Conservation (phyloP, 2,329 filamentous ascomycete genomes). For the Fusarium pseudograminearum region DNA sequence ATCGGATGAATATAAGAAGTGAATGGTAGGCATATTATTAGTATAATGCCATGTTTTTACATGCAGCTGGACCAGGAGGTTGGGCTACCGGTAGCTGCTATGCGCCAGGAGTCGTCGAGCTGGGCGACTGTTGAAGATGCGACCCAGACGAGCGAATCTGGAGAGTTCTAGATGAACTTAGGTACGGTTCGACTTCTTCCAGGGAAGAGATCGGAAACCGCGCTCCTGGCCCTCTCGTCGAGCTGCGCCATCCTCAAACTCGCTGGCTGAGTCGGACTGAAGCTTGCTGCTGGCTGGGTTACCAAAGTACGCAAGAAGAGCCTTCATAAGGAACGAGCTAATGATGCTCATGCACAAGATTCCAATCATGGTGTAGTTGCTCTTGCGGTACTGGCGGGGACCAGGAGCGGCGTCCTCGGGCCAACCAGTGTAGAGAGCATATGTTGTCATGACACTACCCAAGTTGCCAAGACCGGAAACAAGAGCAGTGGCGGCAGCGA, state of each 20-base stretch:
- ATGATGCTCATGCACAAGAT: constrained; percentile 84
- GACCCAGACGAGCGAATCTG: constrained; percentile 17
- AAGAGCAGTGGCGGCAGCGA: constrained; percentile 85
- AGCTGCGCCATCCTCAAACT: constrained; percentile 71
- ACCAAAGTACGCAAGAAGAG: constrained; percentile 70
- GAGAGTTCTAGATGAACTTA: constrained; percentile 29
- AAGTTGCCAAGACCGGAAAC: constrained; percentile 90
- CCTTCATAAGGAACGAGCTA: constrained; percentile 76
- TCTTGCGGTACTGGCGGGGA: constrained; percentile 79
- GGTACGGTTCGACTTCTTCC: constrained; percentile 49
- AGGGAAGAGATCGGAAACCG: constrained; percentile 63
- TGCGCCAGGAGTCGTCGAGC: constrained; percentile 14
- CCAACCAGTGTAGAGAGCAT: constrained; percentile 91
- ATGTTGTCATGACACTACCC: constrained; percentile 87
- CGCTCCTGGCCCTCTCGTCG: constrained; percentile 68
- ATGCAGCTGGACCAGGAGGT: constrained; percentile 51
- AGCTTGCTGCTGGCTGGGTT: constrained; percentile 64
- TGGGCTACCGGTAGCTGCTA: constrained; percentile 50
- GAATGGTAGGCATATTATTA: constrained; percentile 24
- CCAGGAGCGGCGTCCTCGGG: constrained; percentile 77
- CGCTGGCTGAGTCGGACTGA: constrained; percentile 55
- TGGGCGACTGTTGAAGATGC: constrained; percentile 50
- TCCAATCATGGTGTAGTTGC: constrained; percentile 89
- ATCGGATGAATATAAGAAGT: constrained; percentile 24
- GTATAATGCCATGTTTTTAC: constrained; percentile 23